Evolutionary conservation across 805 yeast species (phyloP).

Genomic region (Pichia occidentalis): DNA sequence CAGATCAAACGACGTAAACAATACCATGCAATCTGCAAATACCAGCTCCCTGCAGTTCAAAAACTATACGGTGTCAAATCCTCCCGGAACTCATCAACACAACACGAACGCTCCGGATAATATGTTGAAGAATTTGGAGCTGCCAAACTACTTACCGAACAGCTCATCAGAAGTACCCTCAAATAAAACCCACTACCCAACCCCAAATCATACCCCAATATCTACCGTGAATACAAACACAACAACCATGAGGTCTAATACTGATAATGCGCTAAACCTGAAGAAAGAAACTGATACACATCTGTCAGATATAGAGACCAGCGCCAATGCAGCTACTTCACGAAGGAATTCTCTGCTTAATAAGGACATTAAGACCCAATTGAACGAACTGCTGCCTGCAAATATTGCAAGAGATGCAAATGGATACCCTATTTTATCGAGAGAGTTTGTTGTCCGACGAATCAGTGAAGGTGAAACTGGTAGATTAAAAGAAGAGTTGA

Average conservation of each 20-base stretch:
- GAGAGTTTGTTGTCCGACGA: constrained; percentile 75
- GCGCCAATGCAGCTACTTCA: no score
- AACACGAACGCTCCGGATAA: no score
- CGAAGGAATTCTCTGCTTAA: no score
- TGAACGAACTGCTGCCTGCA: constrained; percentile 3
- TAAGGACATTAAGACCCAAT: no score
- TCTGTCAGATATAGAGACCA: no score
- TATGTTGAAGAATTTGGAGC: no score
- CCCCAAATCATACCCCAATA: constrained; percentile 13
- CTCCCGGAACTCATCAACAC: constrained; percentile 12
- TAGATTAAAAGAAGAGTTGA: constrained; percentile 72
- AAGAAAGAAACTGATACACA: no score
- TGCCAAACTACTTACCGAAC: no score
- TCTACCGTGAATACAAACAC: constrained; percentile 2
- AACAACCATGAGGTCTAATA: background rate
- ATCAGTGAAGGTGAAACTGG: constrained; percentile 86
- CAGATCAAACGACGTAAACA: no score
- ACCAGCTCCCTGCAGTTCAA: constrained; percentile 16
- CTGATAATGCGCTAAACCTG: no score
- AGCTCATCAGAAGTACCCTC: no score
- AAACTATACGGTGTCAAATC: constrained; percentile 19
- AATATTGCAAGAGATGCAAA: constrained; percentile 11
- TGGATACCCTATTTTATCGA: constrained; percentile 34
- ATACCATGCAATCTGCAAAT: no score
- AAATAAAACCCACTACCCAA: constrained; percentile 12